phyloP scores from a whole-genome alignment of 208 protist species.

The Trypanosoma rangeli region DNA sequence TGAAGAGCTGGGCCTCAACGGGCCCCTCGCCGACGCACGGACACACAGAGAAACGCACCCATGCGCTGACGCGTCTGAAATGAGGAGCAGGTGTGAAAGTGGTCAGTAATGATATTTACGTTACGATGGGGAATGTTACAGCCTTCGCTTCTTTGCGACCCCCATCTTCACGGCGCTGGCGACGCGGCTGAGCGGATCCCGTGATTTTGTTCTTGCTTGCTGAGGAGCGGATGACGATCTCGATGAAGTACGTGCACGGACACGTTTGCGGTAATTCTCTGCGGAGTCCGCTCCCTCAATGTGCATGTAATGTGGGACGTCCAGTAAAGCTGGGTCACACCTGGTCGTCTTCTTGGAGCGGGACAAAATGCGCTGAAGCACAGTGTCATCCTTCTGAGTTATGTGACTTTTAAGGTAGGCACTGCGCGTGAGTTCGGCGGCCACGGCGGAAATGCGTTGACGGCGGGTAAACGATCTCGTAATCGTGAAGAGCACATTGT shows the following conservation, averaged over 20 bases:
- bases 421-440: constrained; percentile 85
- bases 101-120: neutral
- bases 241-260: constrained; percentile 58
- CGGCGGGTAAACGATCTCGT: constrained; percentile 79
- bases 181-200: constrained; percentile 65
- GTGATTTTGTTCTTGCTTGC: constrained; percentile 33
- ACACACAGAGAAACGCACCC: neutral
- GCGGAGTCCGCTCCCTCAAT: constrained; percentile 64
- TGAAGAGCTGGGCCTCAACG: neutral
- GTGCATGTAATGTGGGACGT: constrained; percentile 91
- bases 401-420: constrained; percentile 91
- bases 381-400: constrained; percentile 87
- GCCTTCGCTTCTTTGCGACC: constrained; percentile 6
- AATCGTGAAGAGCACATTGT: constrained; percentile 75
- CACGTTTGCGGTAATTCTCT: constrained; percentile 72
- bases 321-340: constrained; percentile 83
- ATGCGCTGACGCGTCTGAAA: neutral
- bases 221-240: constrained; percentile 30
- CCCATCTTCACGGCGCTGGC: constrained; percentile 38
- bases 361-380: constrained; percentile 77
- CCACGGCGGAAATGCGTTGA: constrained; percentile 79
- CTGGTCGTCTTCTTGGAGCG: constrained; percentile 73
- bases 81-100: constrained; percentile 11
- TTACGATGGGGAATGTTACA: constrained; percentile 2
- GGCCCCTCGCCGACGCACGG: neutral